A percentile compares a stretch with the other conserved stretches of the same genome.
Conservation (phyloP, 495 filamentous ascomycete species). For the Penicillium paxilli region DNA sequence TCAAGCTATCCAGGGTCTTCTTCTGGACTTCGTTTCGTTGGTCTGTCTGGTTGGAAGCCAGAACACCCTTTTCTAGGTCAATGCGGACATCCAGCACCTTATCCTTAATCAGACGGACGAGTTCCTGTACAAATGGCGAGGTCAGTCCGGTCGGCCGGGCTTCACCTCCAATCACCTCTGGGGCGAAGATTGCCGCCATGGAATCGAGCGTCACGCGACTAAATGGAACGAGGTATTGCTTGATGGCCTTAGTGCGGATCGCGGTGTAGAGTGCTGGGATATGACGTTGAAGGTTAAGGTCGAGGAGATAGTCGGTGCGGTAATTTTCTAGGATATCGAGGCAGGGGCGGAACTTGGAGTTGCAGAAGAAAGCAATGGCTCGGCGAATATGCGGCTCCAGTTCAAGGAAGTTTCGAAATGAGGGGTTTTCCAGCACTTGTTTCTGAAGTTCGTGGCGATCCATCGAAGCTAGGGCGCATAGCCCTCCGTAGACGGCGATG, state of each 20-base stretch:
- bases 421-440: slow-evolving; percentile 72
- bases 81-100: slow-evolving; percentile 76
- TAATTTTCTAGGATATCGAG: slow-evolving; percentile 80
- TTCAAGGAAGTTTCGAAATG: slow-evolving; percentile 87
- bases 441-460: slow-evolving; percentile 70
- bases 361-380: slow-evolving; percentile 84
- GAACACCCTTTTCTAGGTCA: slow-evolving; percentile 76
- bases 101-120: slow-evolving; percentile 71
- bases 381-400: slow-evolving; percentile 92
- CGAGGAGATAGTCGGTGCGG: slow-evolving; percentile 81
- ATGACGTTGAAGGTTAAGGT: slow-evolving; percentile 81
- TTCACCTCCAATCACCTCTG: slow-evolving; percentile 33
- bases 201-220: slow-evolving; percentile 70
- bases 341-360: slow-evolving; percentile 81
- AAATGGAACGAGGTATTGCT: slow-evolving; percentile 85
- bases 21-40: slow-evolving; percentile 66
- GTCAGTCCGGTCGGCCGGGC: slow-evolving; percentile 44
- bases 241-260: slow-evolving; percentile 86
- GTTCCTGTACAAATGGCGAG: slow-evolving; percentile 69
- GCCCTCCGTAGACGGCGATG: slow-evolving; percentile 85
- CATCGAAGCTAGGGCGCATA: slow-evolving; percentile 91
- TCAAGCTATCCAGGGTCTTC: slow-evolving; percentile 63
- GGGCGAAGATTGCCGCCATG: slow-evolving; percentile 65
- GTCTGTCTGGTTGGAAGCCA: slow-evolving; percentile 67
- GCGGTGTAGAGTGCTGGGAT: slow-evolving; percentile 64